These are phyloP conservation scores for Alternaria gansuensis DNA, from an alignment of 2,329 filamentous ascomycete genomes.

Conservation along the genomic window DNA sequence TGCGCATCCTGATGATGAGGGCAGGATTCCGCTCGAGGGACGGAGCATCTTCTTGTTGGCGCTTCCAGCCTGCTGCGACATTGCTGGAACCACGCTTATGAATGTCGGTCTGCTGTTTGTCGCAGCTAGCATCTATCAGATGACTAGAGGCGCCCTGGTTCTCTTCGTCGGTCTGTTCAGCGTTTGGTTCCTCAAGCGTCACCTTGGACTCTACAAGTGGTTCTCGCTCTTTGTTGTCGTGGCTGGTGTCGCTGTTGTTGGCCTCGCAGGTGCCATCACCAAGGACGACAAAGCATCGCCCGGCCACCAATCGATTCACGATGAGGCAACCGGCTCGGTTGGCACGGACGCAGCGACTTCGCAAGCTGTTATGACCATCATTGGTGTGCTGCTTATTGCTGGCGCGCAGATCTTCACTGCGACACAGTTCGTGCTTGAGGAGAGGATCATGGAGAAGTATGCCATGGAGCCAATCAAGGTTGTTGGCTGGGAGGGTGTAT, in stretches of 20 bases:
- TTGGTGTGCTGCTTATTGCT: conserved; percentile 90
- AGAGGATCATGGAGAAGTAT: conserved; percentile 85
- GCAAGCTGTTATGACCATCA: conserved; percentile 72
- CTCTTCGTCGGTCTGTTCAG: conserved; percentile 96
- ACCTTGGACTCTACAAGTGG: conserved; percentile 90
- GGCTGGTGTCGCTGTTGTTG: conserved; percentile 85
- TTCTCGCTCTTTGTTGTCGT: conserved; percentile 86
- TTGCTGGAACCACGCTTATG: conserved; percentile 95
- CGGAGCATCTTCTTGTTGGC: conserved; percentile 78
- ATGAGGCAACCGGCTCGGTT: conserved; percentile 40
- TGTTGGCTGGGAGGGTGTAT: conserved; percentile 95
- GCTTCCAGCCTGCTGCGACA: conserved; percentile 90
- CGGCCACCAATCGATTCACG: conserved; percentile 35
- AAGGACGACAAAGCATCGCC: conserved; percentile 67
- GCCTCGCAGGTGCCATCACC: conserved; percentile 84
- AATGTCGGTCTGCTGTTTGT: conserved; percentile 94
- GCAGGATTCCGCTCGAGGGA: conserved; percentile 70
- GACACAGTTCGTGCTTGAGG: conserved; percentile 93
- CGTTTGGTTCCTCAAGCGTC: conserved; percentile 84
- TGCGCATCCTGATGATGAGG: conserved; percentile 61
- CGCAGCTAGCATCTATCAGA: conserved; percentile 96
- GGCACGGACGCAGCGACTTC: conserved; percentile 55
- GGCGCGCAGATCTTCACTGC: conserved; percentile 96
- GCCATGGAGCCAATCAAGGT: conserved; percentile 86
- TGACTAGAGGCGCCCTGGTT: conserved; percentile 94